Base-by-base conservation (phyloP, 495 filamentous ascomycete species). In the Penicillium coffeae region DNA sequence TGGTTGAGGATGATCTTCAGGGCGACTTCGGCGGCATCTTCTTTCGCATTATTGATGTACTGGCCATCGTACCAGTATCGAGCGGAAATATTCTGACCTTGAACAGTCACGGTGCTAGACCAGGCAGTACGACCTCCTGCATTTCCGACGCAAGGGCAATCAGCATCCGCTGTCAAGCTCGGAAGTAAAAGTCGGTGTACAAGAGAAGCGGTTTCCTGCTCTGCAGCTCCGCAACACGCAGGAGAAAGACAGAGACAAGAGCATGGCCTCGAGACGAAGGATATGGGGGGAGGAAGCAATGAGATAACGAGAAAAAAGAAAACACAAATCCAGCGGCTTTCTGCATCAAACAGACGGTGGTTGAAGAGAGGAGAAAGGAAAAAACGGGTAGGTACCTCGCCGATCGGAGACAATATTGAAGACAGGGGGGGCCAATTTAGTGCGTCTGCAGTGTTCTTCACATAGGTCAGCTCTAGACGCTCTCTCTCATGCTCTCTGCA, bases 51-150 rank as follows among this genome's bases (percentile, higher is more conserved):
- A 69, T 90, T 80, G 69, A 90, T 70, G 58, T 85, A 87, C 54
- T 89, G 79, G 32, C 88, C 90, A 65, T 94, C 89, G 67, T 94
- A 96, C 89, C 88, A 96, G 72, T 83, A 94, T 48, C 89, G 83
- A 33, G 90, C 91, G 8, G 71, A 48, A 59, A 85, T 72, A 37
- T 61, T 61, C 37, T 72, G 58, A 48, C 82, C 77, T 51, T 69
- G 59, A 46, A 92, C 71, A 12, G 66, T 76, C 48, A 94, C 86
- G 27, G 70, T 76, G 68, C 80, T 83, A 40, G 89, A 91, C 90
- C 90, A 96, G 42, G 90, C 90, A 25, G 90, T 96, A 52, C 90
- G 85, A 54, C 89, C 90, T 58, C 90, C 89, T 95, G 59, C 41
- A 58, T 38, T 55, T 44, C 42, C 50, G 43, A 55, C 33, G 45